Percentiles rank a stretch among this genome's conserved stretches.
Conservation (phyloP, 805 yeast species). For the Sugiyamaella chiloensis region DNA sequence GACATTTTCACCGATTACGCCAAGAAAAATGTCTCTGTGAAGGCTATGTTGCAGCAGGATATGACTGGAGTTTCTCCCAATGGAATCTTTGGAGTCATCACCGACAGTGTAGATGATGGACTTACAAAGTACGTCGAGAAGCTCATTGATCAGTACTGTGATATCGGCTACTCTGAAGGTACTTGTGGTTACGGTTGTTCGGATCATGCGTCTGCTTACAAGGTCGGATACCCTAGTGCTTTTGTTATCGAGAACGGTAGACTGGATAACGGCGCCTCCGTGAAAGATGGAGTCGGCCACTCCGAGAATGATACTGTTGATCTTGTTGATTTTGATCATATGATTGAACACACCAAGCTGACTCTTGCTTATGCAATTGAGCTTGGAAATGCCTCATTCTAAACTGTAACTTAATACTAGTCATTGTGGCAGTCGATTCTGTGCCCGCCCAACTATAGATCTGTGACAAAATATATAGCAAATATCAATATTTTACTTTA, state of each 20-base stretch:
- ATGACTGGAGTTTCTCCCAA: conserved; percentile 74
- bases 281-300: conserved; percentile 67
- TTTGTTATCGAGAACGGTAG: conserved; percentile 60
- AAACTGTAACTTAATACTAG: too few species aligned
- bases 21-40: conserved; percentile 45
- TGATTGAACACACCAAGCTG: conserved; percentile 73
- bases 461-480: too few species aligned
- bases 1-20: conserved; percentile 62
- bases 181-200: conserved; percentile 86
- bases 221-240: conserved; percentile 75
- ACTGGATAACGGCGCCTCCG: conserved; percentile 52
- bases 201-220: conserved; percentile 79
- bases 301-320: conserved; percentile 75
- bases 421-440: too few species aligned
- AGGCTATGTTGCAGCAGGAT: conserved; percentile 85
- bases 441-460: too few species aligned
- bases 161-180: conserved; percentile 65
- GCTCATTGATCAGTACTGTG: conserved; percentile 56
- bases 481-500: too few species aligned
- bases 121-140: conserved; percentile 58
- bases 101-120: conserved; percentile 55
- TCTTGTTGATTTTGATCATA: conserved; percentile 68
- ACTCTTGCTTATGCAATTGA: conserved; percentile 70
- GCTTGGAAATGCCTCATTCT: conserved; percentile 39
- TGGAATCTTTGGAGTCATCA: conserved; percentile 64